Base-by-base conservation (phyloP, 1,139 yeast species). In the Kluyveromyces sp. region DNA sequence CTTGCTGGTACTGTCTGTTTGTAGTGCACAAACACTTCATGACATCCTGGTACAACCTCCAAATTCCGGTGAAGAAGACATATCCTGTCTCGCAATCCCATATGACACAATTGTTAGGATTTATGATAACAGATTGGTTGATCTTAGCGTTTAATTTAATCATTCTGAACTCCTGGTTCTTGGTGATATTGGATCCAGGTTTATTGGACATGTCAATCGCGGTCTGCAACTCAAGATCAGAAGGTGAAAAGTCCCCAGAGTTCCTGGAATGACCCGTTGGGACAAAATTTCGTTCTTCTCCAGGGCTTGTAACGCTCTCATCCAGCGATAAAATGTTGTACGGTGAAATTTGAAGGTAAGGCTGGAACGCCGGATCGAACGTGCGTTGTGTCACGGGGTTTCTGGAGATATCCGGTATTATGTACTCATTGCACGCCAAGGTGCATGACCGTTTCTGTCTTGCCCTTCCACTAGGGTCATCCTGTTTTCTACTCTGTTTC, bases 41-140 rank as follows among this genome's bases (percentile, higher is more conserved):
- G 8, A 60, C 58, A 46, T 60, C 65, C 49, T 61, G 65, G 47
- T 57, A 61, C 25, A 60, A 46, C 63, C 88, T 85, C 96, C 96
- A 88, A 44, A 88, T 72, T 0, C 96, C 96, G 0, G 96, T 88
- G 46, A 88, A 71, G 60, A 87, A 95, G 8, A 88, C 96, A 61
- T 80, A 83, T 0, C 96, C 96, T 0, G 94, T 80, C 55, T 75
- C 78, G 59, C 83, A 81, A 61, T 86, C 95, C 96, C 96, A 88
- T 49, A 87, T 80, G 46, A 89, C 75, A 78, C 87, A 77, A 51
- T 78, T 75, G 46, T 62, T 54, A 11, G 57, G 57, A 39, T 59
- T 60, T 40, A 60, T 56, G 25, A 55, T 47, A 30, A 48, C 50
- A 2, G 44, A 35, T 12, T 31, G 26, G 18, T 49, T 49, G 34